phyloP scores from a whole-genome alignment of 495 filamentous ascomycete species.

The Talaromyces adpressus region DNA sequence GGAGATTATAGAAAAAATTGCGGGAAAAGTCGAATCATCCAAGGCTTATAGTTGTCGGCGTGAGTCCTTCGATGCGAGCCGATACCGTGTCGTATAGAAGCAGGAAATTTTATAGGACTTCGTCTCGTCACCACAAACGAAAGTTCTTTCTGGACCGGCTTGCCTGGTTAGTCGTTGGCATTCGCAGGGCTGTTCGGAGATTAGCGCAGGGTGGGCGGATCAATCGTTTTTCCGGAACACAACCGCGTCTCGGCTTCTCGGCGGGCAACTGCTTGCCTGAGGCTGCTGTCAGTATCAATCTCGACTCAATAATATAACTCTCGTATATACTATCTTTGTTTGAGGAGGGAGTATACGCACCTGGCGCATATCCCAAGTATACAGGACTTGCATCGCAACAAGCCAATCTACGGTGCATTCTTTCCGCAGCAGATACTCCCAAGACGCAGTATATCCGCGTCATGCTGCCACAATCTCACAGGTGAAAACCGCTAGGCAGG shows the following conservation, averaged over 20 bases:
- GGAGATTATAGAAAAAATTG: slow-evolving; percentile 7
- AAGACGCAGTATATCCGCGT: not conserved
- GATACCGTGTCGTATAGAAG: slow-evolving; percentile 9
- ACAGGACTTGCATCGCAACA: not conserved
- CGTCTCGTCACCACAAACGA: slow-evolving; percentile 11
- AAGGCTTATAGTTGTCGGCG: slow-evolving; percentile 3
- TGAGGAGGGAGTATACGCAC: slow-evolving; percentile 5
- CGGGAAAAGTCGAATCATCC: not conserved
- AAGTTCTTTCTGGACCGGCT: not conserved
- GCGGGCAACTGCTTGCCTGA: not conserved
- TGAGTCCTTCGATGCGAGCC: slow-evolving; percentile 5
- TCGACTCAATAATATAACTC: not conserved
- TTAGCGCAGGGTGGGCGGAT: slow-evolving; percentile 25
- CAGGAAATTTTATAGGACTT: slow-evolving; percentile 11
- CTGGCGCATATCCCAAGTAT: slow-evolving; percentile 1
- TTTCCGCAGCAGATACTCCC: not conserved
- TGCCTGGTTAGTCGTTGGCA: slow-evolving; percentile 20
- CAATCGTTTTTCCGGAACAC: slow-evolving; percentile 31
- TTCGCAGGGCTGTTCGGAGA: slow-evolving; percentile 25
- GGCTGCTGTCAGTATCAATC: not conserved
- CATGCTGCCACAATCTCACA: not conserved
- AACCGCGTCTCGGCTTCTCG: not conserved
- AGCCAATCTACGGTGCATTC: not conserved
- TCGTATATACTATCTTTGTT: not conserved
- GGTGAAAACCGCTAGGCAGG: not conserved